Conservation (phyloP, 1,284 basidiomycete genomes). For the Rhodotorula sp. region DNA sequence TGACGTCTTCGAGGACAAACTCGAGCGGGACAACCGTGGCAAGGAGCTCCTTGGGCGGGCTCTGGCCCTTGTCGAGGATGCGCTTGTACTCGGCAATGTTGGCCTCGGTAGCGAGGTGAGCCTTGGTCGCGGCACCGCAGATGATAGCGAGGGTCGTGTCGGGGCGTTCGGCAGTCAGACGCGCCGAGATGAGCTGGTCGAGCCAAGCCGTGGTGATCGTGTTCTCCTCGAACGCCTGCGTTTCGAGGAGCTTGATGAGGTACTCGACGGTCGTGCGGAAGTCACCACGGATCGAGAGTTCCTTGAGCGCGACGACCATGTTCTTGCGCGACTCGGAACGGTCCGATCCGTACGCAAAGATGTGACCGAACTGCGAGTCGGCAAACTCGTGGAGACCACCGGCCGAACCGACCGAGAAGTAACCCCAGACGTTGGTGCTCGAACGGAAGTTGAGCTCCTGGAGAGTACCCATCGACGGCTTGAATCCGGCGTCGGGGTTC, state of each 20-base stretch:
- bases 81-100: slow-evolving; percentile 93
- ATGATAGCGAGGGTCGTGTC: slow-evolving; percentile 89
- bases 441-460: slow-evolving; percentile 99
- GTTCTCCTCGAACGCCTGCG: slow-evolving; percentile 95
- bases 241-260: slow-evolving; percentile 68
- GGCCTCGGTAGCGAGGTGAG: slow-evolving; percentile 81
- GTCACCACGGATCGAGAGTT: slow-evolving; percentile 96
- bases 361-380: slow-evolving; percentile 97
- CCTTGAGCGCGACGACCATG: slow-evolving; percentile 99
- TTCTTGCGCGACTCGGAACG: slow-evolving; percentile 94
- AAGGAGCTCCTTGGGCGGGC: slow-evolving; percentile 87
- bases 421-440: slow-evolving; percentile 97
- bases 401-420: slow-evolving; percentile 94
- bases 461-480: slow-evolving; percentile 92
- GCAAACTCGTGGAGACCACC: slow-evolving; percentile 99
- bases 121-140: slow-evolving; percentile 96
- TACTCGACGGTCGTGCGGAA: slow-evolving; percentile 99
- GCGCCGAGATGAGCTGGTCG: slow-evolving; percentile 90
- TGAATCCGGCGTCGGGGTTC: slow-evolving; percentile 99
- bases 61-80: slow-evolving; percentile 96
- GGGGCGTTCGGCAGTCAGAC: slow-evolving; percentile 94
- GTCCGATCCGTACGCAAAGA: slow-evolving; percentile 98
- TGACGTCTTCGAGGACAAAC: slow-evolving; percentile 87
- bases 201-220: slow-evolving; percentile 99
- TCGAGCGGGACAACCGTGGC: slow-evolving; percentile 97